Conservation (phyloP, 768 basidiomycete species). For the Amanita rubescens region DNA sequence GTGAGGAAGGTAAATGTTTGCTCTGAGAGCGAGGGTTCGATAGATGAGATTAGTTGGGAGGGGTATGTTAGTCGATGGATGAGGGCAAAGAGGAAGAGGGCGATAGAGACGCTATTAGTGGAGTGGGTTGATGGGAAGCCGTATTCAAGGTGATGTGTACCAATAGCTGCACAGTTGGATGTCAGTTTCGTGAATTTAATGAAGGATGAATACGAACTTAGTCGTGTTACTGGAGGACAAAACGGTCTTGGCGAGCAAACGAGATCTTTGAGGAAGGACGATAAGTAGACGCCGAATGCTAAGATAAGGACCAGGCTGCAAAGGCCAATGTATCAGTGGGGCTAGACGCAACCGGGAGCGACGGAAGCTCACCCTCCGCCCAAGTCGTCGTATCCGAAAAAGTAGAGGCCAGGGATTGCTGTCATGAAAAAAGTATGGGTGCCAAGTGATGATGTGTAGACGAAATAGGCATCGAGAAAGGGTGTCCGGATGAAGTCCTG, state of each 20-base stretch:
- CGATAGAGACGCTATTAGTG: slow-evolving; percentile 85
- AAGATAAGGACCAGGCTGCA: slow-evolving; percentile 35
- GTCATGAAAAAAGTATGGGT: slow-evolving; percentile 95
- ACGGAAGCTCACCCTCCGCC: slow-evolving; percentile 59
- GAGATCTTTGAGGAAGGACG: slow-evolving; percentile 84
- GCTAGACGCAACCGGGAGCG: background rate
- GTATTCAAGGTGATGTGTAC: slow-evolving; percentile 81
- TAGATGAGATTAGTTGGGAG: slow-evolving; percentile 10
- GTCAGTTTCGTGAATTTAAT: background rate
- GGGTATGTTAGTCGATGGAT: slow-evolving; percentile 43
- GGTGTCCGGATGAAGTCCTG: slow-evolving; percentile 52
- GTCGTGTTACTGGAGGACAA: slow-evolving; percentile 83
- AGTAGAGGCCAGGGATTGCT: slow-evolving; percentile 77
- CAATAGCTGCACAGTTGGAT: slow-evolving; percentile 47
- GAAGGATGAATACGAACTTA: slow-evolving; percentile 49
- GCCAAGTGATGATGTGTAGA: slow-evolving; percentile 72
- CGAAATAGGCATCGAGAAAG: slow-evolving; percentile 74
- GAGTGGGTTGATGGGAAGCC: slow-evolving; percentile 96
- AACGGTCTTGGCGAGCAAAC: slow-evolving; percentile 88
- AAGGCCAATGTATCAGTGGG: background rate
- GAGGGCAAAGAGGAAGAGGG: slow-evolving; percentile 66
- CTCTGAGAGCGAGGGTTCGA: slow-evolving; percentile 35
- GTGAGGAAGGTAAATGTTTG: slow-evolving; percentile 35
- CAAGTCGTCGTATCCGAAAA: slow-evolving; percentile 71
- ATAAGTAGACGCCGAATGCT: slow-evolving; percentile 76